phyloP scores from a whole-genome alignment of 208 protist genomes.

The Crithidia bombi region DNA sequence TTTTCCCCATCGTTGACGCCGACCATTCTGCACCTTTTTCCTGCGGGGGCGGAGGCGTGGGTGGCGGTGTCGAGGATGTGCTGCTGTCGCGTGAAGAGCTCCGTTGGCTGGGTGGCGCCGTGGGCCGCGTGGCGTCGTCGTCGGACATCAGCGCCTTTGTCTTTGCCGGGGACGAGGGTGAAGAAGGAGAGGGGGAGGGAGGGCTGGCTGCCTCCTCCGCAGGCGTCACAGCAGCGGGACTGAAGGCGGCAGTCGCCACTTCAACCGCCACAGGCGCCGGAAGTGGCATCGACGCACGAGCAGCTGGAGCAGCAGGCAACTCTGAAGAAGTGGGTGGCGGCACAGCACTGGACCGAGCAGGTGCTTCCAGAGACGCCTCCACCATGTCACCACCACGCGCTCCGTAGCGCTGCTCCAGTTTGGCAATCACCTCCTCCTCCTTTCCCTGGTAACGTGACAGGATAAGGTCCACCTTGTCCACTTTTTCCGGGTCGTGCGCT shows the following conservation, averaged over 20 bases:
- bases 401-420: slow-evolving; percentile 47
- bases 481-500: slow-evolving; percentile 44
- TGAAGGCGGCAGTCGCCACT: background rate
- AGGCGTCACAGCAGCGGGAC: background rate
- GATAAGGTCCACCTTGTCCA: slow-evolving; percentile 41
- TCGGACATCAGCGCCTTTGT: background rate
- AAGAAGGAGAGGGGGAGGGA: background rate
- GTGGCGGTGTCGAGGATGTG: background rate
- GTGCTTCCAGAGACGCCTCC: background rate
- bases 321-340: background rate
- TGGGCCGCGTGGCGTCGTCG: slow-evolving; percentile 18
- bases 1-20: background rate
- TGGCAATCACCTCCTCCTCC: slow-evolving; percentile 46
- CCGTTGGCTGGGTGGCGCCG: slow-evolving; percentile 12
- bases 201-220: too few relatives aligned
- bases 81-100: slow-evolving; percentile 9
- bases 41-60: background rate
- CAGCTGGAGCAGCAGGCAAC: background rate
- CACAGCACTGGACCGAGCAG: background rate
- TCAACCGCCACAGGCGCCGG: background rate
- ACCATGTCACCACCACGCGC: background rate
- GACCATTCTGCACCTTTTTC: background rate
- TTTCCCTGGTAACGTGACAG: slow-evolving; percentile 41
- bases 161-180: background rate
- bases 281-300: slow-evolving; percentile 4